Base-by-base conservation (phyloP, 2,329 filamentous ascomycete species). In the Pseudogymnoascus sp. region DNA sequence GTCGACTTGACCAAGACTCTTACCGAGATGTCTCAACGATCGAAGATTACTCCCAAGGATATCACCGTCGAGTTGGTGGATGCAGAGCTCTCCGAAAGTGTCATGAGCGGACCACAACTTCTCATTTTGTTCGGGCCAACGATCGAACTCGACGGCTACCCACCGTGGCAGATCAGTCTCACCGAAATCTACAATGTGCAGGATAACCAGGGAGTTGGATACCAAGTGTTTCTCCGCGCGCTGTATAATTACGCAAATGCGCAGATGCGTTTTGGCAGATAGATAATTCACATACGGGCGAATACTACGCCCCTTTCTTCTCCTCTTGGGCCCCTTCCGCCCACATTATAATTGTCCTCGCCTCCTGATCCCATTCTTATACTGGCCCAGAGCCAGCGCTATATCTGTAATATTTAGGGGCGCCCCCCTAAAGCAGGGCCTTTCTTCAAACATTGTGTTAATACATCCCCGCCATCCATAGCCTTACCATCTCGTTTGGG, bases 1-100 rank as follows among this genome's bases (percentile, higher is more conserved):
- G 92, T 99, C 41, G 94, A 99, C 74, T 82, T 99, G 51, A 99
- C 94, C 42, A 91, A 92, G 71, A 97, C 95, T 0, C 81, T 99
- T 21, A 85, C 93, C 5, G 91, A 96, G 72, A 97, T 99, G 94
- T 90, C 91, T 5, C 94, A 97, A 74, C 86, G 88, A 68, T 86
- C 86, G 63, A 97, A 96, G 75, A 81, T 99, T 12, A 84, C 84
- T 1, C 83, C 90, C 0, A 80, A 85, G 33, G 92, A 99, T 72
- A 92, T 99, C 71, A 92, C 86, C 62, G 81, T 83, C 59, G 91
- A 97, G 65, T 79, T 99, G 59, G 87, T 99, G 60, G 92, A 97
- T 71, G 89, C 91, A 4, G 94, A 99, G 75, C 82, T 99, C 59
- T 89, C 79, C 12, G 84, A 87, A 71, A 84, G 82, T 60, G 86